These are phyloP conservation scores for Stemphylium lycopersici DNA, from an alignment of 2,329 filamentous ascomycete species.

Conservation along the genomic window DNA sequence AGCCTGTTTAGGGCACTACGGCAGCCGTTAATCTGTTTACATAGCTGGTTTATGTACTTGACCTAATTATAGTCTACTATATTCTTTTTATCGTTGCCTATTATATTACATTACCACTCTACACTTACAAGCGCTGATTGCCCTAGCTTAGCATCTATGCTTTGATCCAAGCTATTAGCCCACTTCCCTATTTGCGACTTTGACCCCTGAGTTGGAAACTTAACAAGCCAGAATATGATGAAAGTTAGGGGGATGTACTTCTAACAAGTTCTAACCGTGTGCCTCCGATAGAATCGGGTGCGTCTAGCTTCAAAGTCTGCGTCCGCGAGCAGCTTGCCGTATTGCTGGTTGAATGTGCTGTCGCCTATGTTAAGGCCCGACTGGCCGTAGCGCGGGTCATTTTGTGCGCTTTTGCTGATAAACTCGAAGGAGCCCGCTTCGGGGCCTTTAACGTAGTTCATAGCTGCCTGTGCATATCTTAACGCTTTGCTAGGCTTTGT, in stretches of 20 bases:
- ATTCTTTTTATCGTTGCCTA: constrained; percentile 8
- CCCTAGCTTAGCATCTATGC: constrained; percentile 2
- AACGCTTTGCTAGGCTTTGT: not conserved
- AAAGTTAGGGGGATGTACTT: not conserved
- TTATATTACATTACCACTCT: constrained; percentile 4
- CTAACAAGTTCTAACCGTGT: not conserved
- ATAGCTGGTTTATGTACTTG: constrained; percentile 2
- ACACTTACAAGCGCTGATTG: constrained; percentile 2
- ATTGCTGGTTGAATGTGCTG: constrained; percentile 2
- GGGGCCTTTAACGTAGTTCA: constrained; percentile 3
- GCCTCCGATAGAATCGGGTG: constrained; percentile 7
- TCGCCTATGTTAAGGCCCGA: constrained; percentile 7
- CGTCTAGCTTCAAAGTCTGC: constrained; percentile 5
- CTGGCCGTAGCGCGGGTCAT: constrained; percentile 5
- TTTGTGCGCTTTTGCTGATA: constrained; percentile 5
- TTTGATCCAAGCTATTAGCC: not conserved
- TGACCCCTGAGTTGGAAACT: not conserved
- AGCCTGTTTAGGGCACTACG: constrained; percentile 3
- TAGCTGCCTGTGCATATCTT: not conserved
- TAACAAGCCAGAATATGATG: constrained; percentile 4
- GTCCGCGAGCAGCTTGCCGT: constrained; percentile 4
- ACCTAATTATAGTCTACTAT: constrained; percentile 4
- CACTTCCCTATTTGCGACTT: constrained; percentile 5
- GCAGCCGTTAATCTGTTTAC: constrained; percentile 5
- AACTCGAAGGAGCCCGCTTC: constrained; percentile 6